Percentiles rank a stretch among this genome's conserved stretches.
Conservation (phyloP, 495 filamentous ascomycete genomes). For the Neurospora pannonica region DNA sequence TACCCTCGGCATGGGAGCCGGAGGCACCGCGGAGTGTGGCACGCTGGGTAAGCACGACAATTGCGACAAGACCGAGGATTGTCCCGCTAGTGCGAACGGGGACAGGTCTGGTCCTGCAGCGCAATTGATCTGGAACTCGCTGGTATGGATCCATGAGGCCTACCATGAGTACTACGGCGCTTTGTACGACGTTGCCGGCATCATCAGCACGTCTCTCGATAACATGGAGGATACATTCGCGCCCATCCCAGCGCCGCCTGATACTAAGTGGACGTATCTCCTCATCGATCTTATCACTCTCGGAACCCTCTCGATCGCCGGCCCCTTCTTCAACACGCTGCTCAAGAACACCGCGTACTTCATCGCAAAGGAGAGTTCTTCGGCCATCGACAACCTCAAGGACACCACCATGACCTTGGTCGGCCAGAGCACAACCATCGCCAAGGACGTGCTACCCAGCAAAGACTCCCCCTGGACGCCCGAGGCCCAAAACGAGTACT, state of each 20-base stretch:
- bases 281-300: conserved; percentile 18
- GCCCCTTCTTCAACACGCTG: conserved; percentile 13
- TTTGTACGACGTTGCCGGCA: not conserved
- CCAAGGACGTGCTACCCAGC: not conserved
- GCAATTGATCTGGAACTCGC: conserved; percentile 23
- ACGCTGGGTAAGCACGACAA: not conserved
- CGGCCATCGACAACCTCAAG: conserved; percentile 3
- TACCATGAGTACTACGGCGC: conserved; percentile 6
- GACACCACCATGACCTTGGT: conserved; percentile 7
- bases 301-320: conserved; percentile 12
- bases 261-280: conserved; percentile 17
- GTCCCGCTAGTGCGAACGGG: not conserved
- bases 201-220: conserved; percentile 3
- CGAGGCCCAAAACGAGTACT: conserved; percentile 11
- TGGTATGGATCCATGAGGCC: conserved; percentile 16
- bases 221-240: conserved; percentile 24
- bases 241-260: conserved; percentile 13
- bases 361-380: not conserved
- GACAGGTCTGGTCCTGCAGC: conserved; percentile 15
- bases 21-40: not conserved
- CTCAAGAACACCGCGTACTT: not conserved
- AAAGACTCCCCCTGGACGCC: conserved; percentile 1
- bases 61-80: not conserved
- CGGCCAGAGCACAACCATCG: not conserved
- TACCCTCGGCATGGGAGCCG: not conserved